Percentiles rank a stretch among this genome's conserved stretches.
phyloP scores from a whole-genome alignment of 2,329 filamentous ascomycete species.

The Neurospora sp. region DNA sequence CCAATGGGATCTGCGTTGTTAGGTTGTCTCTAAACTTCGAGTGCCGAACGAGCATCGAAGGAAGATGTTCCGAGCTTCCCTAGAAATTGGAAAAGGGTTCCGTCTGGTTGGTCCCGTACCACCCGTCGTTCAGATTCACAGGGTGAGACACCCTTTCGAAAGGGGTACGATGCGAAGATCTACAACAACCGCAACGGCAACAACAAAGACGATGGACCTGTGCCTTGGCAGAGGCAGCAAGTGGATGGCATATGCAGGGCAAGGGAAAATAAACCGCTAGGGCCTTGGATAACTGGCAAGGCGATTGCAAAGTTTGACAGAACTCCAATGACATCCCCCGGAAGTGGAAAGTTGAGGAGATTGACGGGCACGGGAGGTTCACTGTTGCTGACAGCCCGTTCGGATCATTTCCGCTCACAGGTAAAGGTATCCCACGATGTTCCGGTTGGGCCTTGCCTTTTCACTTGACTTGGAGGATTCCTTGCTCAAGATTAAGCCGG shows the following conservation, averaged over 20 bases:
- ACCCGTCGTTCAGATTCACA: not conserved
- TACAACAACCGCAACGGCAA: not conserved
- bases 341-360: not conserved
- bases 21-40: not conserved
- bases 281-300: not conserved
- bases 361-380: not conserved
- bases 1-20: not conserved
- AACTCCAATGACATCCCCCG: not conserved
- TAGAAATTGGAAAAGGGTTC: not conserved
- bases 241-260: conserved; percentile 1
- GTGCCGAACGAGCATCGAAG: not conserved
- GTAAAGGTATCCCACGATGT: not conserved
- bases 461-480: not conserved
- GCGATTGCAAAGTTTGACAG: not conserved
- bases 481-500: not conserved
- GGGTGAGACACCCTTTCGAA: not conserved
- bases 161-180: not conserved
- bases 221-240: not conserved
- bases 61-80: not conserved
- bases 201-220: not conserved
- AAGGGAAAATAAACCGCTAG: too few relatives aligned
- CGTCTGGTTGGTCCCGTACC: not conserved
- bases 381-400: not conserved
- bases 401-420: not conserved
- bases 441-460: not conserved